Evolutionary conservation across 768 basidiomycete genomes (phyloP), one percentile per base, ranked within the genome.

Genomic region (Amanita muscaria): DNA sequence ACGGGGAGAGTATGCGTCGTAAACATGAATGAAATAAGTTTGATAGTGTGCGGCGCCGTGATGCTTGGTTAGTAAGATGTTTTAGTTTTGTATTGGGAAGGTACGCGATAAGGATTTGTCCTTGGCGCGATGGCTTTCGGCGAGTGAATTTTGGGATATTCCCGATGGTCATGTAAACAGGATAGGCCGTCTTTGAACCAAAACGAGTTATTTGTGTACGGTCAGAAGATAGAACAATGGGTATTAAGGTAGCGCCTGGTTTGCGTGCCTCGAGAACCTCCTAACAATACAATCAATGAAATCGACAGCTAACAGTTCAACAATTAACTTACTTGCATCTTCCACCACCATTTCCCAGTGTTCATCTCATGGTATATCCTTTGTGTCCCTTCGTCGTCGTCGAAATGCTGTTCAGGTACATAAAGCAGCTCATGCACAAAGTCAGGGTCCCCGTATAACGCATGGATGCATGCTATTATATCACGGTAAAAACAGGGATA

Each of bases 281-380:
- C 56, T 57, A 22, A 37, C n/a, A n/a, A n/a, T n/a, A n/a, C n/a
- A n/a, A n/a, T n/a, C n/a, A 12, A 8, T 15, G 12, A 10, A 7
- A 27, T 25, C n/a, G 9, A n/a, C 14, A 15, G 12, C 3, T 40
- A 18, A 31, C 46, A 33, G 21, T 9, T 14, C 30, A 39, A 18
- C 37, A 29, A 19, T 25, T 21, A 19, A 15, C 29, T 18, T 50
- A 67, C 70, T 57, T 72, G 69, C 2, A 60, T 60, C 14, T 33
- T 19, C 70, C 70, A 72, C 69, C 70, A 70, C 70, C 71, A 72
- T 40, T 57, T 59, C 0, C 64, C 66, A 0, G 64, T 68, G 19
- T 69, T 51, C 56, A 68, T 56, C 21, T 68, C 64, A 44, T 56
- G 53, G 18, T 54, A 62, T n/a, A 59, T 12, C 3, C 31, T 16